phyloP scores from a whole-genome alignment of 176 grass and related monocot species.

The Oryza australiensis region DNA sequence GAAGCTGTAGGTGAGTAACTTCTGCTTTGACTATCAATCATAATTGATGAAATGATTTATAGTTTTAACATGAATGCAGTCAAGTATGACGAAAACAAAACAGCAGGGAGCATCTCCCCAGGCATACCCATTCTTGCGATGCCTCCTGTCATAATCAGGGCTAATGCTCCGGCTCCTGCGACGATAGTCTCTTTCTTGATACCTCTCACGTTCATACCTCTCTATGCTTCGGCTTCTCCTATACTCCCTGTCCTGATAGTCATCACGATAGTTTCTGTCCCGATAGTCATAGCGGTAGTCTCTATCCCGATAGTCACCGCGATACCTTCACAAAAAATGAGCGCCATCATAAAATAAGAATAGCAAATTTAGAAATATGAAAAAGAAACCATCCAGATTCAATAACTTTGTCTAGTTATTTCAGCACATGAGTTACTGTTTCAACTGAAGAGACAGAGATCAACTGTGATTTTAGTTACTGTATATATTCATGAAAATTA shows the following conservation, averaged over 20 bases:
- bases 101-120: neutral
- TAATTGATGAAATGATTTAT: slow-evolving; percentile 18
- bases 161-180: slow-evolving; percentile 45
- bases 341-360: neutral
- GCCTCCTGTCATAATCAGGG: slow-evolving; percentile 57
- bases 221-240: slow-evolving; percentile 41
- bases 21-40: slow-evolving; percentile 38
- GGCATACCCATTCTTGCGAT: slow-evolving; percentile 36
- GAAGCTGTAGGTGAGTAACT: slow-evolving; percentile 47
- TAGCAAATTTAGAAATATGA: neutral
- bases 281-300: slow-evolving; percentile 43
- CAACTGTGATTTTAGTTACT: neutral
- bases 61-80: neutral
- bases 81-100: neutral
- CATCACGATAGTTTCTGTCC: slow-evolving; percentile 40
- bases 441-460: neutral
- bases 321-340: slow-evolving; percentile 31
- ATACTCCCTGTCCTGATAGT: neutral
- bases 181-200: slow-evolving; percentile 41
- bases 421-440: neutral
- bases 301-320: slow-evolving; percentile 49
- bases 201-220: slow-evolving; percentile 39
- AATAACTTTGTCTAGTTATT: neutral
- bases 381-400: neutral
- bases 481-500: neutral